Evolutionary conservation across 371 early-diverging fungal species (phyloP).

Genomic region (Sporodiniella umbellata): DNA sequence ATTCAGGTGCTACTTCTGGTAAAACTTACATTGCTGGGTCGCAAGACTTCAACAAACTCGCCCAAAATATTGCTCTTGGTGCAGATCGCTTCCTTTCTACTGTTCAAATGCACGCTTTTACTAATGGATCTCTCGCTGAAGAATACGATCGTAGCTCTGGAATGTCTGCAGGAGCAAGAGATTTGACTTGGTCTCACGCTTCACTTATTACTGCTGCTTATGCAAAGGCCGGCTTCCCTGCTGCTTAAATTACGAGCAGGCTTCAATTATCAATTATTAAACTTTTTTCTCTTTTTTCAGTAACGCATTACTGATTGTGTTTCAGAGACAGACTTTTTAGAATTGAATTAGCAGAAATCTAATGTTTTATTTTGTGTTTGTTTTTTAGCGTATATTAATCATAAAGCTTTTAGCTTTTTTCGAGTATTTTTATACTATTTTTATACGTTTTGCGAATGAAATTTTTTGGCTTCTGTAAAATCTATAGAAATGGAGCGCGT

Average conservation of each 20-base stretch:
- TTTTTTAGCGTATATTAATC: too few species aligned
- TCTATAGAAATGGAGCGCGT: not conserved
- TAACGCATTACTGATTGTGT: not conserved
- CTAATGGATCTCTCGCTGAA: constrained; percentile 52
- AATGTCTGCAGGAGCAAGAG: constrained; percentile 48
- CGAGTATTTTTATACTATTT: too few species aligned
- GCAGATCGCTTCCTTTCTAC: constrained; percentile 55
- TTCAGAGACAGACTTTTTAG: too few species aligned
- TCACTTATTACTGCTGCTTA: constrained; percentile 43
- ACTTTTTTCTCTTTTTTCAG: not conserved
- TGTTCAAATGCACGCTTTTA: constrained; percentile 42
- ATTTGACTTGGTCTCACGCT: constrained; percentile 75
- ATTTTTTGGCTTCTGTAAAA: too few species aligned
- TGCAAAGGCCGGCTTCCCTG: constrained; percentile 24
- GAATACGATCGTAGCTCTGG: constrained; percentile 54
- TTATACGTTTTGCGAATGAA: too few species aligned
- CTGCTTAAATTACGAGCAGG: constrained; percentile 8
- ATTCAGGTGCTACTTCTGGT: constrained; percentile 22
- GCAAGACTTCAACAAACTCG: constrained; percentile 21
- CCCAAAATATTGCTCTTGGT: constrained; percentile 26
- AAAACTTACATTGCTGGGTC: constrained; percentile 15
- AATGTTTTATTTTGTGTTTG: too few species aligned
- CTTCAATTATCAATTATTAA: not conserved
- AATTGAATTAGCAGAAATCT: too few species aligned
- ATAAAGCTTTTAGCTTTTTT: too few species aligned